phyloP scores from a whole-genome alignment of 176 grass and related monocot genomes.

The Triticum timopheevii region DNA sequence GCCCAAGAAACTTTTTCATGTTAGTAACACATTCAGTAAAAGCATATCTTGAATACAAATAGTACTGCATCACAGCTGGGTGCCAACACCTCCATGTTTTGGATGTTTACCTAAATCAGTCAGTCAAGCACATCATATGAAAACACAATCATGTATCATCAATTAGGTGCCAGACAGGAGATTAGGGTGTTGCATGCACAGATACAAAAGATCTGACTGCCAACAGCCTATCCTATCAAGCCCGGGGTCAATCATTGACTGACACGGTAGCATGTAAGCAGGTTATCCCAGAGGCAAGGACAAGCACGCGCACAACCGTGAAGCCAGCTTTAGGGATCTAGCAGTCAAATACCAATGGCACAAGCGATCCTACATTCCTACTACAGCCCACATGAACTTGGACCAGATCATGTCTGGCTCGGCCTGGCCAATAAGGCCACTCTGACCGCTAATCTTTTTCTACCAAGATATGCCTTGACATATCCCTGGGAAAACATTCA shows the following conservation, averaged over 20 bases:
- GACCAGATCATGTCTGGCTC: constrained; percentile 36
- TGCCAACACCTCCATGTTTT: not conserved
- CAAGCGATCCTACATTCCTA: constrained; percentile 46
- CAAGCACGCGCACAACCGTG: constrained; percentile 21
- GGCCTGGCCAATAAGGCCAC: constrained; percentile 6
- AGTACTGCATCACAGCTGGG: not conserved
- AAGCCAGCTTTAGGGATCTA: constrained; percentile 16
- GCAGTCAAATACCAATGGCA: constrained; percentile 34
- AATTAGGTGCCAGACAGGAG: not conserved
- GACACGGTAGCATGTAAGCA: constrained; percentile 35
- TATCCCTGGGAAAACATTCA: not conserved
- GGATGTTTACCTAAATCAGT: not conserved
- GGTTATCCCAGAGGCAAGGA: constrained; percentile 28
- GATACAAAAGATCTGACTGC: constrained; percentile 9
- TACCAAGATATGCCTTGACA: not conserved
- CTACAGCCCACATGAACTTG: constrained; percentile 33
- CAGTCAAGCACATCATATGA: not conserved
- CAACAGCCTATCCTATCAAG: constrained; percentile 12
- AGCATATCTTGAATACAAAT: not conserved
- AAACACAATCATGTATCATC: constrained; percentile 3
- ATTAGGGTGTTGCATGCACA: not conserved
- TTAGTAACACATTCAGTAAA: constrained; percentile 4
- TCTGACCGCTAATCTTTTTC: not conserved
- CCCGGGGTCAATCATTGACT: constrained; percentile 37
- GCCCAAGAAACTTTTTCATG: constrained; percentile 21